Conservation (phyloP, 2,329 filamentous ascomycete genomes). For the Coniella vitis region DNA sequence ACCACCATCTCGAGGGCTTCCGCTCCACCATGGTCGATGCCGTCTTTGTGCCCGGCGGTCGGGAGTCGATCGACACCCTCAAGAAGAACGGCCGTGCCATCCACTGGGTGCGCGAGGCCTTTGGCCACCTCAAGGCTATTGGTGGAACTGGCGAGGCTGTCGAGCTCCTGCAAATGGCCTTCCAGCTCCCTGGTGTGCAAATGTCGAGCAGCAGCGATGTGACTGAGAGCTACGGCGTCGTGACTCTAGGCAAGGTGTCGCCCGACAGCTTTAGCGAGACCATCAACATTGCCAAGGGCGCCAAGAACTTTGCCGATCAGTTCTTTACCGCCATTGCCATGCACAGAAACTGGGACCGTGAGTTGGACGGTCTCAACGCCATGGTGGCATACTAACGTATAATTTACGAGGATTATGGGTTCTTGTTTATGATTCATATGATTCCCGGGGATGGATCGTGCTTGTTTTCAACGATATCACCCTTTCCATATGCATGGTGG, state of each 20-base stretch:
- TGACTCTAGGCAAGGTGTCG: constrained; percentile 52
- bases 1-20: constrained; percentile 75
- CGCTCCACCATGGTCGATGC: constrained; percentile 77
- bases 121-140: constrained; percentile 75
- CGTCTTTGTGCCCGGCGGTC: constrained; percentile 68
- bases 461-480: too few species aligned
- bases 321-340: constrained; percentile 64
- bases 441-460: neutral
- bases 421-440: too few species aligned
- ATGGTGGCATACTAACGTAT: constrained; percentile 60
- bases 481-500: too few species aligned
- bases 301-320: constrained; percentile 61
- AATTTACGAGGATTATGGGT: neutral
- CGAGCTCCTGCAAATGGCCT: constrained; percentile 47
- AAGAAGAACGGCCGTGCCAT: constrained; percentile 63
- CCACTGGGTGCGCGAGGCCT: constrained; percentile 74
- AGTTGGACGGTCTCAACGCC: constrained; percentile 60
- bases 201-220: constrained; percentile 41
- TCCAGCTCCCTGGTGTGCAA: constrained; percentile 35
- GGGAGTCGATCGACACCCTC: constrained; percentile 54
- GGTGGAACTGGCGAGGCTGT: constrained; percentile 69
- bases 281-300: constrained; percentile 58
- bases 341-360: constrained; percentile 68
- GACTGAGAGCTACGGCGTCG: constrained; percentile 68
- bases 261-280: constrained; percentile 55